phyloP scores from a whole-genome alignment of 345 rosid genomes.

The Gossypioides kirkii region DNA sequence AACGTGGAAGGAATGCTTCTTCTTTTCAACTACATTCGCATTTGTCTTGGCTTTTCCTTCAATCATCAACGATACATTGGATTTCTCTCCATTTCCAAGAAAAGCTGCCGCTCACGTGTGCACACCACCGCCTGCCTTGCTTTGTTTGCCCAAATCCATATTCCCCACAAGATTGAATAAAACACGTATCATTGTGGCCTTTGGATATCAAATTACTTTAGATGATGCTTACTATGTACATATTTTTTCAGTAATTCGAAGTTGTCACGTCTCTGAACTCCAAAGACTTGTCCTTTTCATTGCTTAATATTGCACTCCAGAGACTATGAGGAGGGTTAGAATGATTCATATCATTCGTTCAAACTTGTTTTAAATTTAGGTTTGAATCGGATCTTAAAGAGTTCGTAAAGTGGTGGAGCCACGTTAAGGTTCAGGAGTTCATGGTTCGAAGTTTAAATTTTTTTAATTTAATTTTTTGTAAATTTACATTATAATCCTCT shows the following conservation, averaged over 20 bases:
- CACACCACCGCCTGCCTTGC: slow-evolving; percentile 5
- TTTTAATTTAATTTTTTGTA: too few relatives aligned
- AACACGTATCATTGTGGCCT: not conserved
- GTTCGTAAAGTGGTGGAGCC: too few relatives aligned
- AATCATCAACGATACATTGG: not conserved
- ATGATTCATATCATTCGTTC: too few relatives aligned
- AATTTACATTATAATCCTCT: too few relatives aligned
- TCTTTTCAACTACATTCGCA: not conserved
- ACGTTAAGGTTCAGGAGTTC: too few relatives aligned
- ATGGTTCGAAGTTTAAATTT: too few relatives aligned
- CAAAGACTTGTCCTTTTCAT: not conserved
- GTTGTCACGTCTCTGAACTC: not conserved
- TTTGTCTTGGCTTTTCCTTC: slow-evolving; percentile 20
- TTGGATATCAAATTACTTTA: not conserved
- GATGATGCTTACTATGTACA: not conserved
- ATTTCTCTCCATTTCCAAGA: not conserved
- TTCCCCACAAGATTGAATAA: not conserved
- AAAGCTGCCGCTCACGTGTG: not conserved
- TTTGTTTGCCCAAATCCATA: slow-evolving; percentile 1
- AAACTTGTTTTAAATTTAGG: too few relatives aligned
- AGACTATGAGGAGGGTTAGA: too few relatives aligned
- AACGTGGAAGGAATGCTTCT: not conserved
- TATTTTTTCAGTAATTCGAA: not conserved
- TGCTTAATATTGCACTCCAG: not conserved
- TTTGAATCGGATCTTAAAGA: too few relatives aligned